Base-by-base conservation (phyloP, 2,329 filamentous ascomycete species). In the Claviceps africana region DNA sequence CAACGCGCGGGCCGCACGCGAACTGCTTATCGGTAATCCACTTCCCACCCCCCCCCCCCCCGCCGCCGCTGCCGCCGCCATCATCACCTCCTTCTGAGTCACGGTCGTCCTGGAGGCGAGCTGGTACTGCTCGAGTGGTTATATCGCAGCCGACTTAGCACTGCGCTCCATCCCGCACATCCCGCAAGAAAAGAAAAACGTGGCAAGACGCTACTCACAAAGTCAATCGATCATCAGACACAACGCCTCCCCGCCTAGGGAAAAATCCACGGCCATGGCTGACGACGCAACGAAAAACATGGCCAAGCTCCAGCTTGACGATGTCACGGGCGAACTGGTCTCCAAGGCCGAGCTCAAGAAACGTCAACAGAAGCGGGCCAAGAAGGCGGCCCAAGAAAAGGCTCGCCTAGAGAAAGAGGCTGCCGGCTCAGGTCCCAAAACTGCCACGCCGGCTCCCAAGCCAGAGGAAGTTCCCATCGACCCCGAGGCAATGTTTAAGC, bases 371-470 rank as follows among this genome's bases (percentile, higher is more conserved):
- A 81, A 81, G 61, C 71, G 77, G 25, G 74, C 73, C 25, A 80
- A 79, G 65, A 79, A 78, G 63, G 74, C 71, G 4, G 67, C 71
- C n/a, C 58, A 62, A 51, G 60, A 61, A 51, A 96, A 95, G 85
- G 78, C 84, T 65, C 82, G 89, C 58, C 79, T 88, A 67, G 86
- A 89, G 73, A 95, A 94, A 81, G 81, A 81, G 56, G 85, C 82
- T 28, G 85, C 86, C 48, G 50, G 78, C 40, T 54, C 51, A 66
- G 69, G 54, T 71, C 73, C 10, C 72, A 75, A 60, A 71, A 13
- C 51, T 35, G 40, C 51, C 2, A 35, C 31, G 28, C 56, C 53
- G 28, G 30, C 47, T 2, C 37, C 52, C 11, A 59, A 55, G 52
- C 72, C 44, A 51, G 77, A 77, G 61, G 66, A 60, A 21, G 53